Evolutionary conservation across 176 grass and related monocot species (phyloP).

Genomic region (Echinochloa phyllopogon): DNA sequence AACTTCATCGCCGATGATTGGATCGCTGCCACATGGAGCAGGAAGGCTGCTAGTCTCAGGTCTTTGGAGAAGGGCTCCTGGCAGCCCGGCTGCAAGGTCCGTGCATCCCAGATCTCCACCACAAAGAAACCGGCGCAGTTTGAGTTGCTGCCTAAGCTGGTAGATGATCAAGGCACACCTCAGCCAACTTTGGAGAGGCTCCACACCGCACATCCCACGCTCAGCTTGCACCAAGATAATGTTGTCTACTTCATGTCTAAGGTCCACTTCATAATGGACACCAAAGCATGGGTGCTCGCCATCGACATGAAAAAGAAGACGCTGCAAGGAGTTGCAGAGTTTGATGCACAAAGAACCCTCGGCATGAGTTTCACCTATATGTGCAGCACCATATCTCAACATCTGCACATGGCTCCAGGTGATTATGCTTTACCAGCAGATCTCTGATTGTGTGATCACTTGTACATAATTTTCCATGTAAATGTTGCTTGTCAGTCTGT

Average conservation of each 20-base stretch:
- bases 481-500: neutral
- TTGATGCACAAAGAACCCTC: neutral
- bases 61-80: neutral
- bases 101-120: neutral
- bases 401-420: neutral
- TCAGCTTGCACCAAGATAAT: neutral
- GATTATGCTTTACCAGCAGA: neutral
- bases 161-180: neutral
- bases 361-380: neutral
- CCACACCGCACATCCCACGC: neutral
- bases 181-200: constrained; percentile 1
- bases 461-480: neutral
- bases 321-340: neutral
- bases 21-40: constrained; percentile 11
- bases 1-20: neutral
- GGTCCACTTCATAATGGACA: neutral
- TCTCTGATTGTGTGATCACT: neutral
- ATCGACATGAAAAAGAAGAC: neutral
- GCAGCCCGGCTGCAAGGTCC: neutral
- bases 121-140: no score
- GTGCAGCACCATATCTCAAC: neutral
- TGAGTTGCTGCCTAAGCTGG: neutral
- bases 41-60: neutral
- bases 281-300: neutral
- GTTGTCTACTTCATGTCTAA: neutral